A percentile compares a stretch with the other conserved stretches of the same genome.
Conservation (phyloP, 1,139 yeast species). For the Protomyces gravidus region DNA sequence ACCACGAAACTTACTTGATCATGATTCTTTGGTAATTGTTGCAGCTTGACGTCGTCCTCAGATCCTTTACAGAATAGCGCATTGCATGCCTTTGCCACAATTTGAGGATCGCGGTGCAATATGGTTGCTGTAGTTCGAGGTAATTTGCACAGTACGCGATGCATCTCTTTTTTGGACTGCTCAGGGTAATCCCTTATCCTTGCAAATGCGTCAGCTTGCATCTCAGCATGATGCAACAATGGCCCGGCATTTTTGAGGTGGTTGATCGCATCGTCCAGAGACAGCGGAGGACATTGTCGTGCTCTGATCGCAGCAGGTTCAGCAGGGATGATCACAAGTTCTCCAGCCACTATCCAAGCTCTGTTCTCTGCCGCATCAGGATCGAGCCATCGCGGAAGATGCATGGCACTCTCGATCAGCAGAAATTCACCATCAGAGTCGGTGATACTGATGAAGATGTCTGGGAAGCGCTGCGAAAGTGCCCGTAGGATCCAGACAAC, state of each 20-base stretch:
- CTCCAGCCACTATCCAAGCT: slow-evolving; percentile 38
- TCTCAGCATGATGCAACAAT: background rate
- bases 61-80: slow-evolving; percentile 34
- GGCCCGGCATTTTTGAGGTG: slow-evolving; percentile 7
- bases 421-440: slow-evolving; percentile 59
- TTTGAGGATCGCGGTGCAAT: slow-evolving; percentile 29
- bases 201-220: background rate
- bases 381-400: slow-evolving; percentile 47
- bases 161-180: slow-evolving; percentile 32
- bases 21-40: slow-evolving; percentile 31
- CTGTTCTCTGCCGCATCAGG: slow-evolving; percentile 47
- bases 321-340: slow-evolving; percentile 35
- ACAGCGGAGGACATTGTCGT: slow-evolving; percentile 4
- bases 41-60: slow-evolving; percentile 15
- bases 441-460: slow-evolving; percentile 47
- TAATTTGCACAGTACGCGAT: slow-evolving; percentile 31
- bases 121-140: slow-evolving; percentile 34
- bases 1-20: slow-evolving; percentile 37
- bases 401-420: slow-evolving; percentile 49
- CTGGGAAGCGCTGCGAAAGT: slow-evolving; percentile 41
- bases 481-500: slow-evolving; percentile 45
- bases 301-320: slow-evolving; percentile 9
- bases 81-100: slow-evolving; percentile 34
- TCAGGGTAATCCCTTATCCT: slow-evolving; percentile 33
- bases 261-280: slow-evolving; percentile 30